Evolutionary conservation across 345 rosid genomes (phyloP).

Genomic region (Linum trigynum): DNA sequence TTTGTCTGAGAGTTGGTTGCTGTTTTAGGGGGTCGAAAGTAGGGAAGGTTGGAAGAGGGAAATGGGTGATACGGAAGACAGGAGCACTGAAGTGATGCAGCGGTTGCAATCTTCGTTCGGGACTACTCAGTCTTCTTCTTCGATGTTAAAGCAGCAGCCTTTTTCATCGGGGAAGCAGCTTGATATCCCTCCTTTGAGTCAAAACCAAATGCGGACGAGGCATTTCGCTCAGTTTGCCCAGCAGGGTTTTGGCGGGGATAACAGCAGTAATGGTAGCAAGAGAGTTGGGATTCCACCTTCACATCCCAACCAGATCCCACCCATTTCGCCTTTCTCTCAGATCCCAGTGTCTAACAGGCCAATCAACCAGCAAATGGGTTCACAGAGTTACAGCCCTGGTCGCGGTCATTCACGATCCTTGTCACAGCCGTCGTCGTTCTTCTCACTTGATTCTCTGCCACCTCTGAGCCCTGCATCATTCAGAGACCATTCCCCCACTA

Average conservation of each 20-base stretch:
- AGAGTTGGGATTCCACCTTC: conserved; percentile 84
- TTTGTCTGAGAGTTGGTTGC: not conserved
- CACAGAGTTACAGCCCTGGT: conserved; percentile 35
- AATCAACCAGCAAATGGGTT: conserved; percentile 40
- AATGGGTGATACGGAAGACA: conserved; percentile 69
- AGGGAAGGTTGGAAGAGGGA: not conserved
- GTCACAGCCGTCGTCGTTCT: conserved; percentile 71
- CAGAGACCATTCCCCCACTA: conserved; percentile 33
- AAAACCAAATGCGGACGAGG: conserved; percentile 37
- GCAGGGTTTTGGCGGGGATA: conserved; percentile 28
- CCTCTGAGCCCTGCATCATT: conserved; percentile 71
- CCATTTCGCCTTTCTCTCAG: conserved; percentile 81
- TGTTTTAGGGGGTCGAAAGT: too few species aligned
- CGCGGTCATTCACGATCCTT: conserved; percentile 69
- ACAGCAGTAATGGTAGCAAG: conserved; percentile 32
- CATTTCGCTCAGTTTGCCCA: conserved; percentile 47
- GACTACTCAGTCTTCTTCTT: conserved; percentile 32
- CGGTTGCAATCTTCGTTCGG: conserved; percentile 62
- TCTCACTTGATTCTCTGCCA: conserved; percentile 70
- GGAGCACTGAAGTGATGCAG: conserved; percentile 51
- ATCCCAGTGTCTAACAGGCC: conserved; percentile 52
- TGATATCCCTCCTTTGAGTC: conserved; percentile 46
- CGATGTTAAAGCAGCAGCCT: conserved; percentile 38
- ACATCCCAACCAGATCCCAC: conserved; percentile 74
- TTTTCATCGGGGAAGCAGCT: conserved; percentile 38